Conservation (phyloP, 768 basidiomycete species). For the Mycena floridula region DNA sequence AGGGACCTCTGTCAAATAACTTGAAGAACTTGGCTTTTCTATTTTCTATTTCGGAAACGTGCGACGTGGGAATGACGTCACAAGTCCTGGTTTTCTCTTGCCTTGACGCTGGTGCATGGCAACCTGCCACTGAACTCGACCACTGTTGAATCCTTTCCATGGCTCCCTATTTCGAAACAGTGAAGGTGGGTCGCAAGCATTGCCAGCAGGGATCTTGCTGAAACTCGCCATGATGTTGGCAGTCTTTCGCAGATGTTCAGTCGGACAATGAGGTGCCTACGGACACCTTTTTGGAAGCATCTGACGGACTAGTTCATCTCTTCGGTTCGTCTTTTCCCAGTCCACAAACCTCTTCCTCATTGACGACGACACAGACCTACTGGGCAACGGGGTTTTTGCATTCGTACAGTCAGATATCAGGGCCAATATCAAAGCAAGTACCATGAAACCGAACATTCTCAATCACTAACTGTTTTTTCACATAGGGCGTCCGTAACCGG, state of each 20-base stretch:
- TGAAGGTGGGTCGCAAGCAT: constrained; percentile 2
- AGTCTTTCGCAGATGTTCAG: constrained; percentile 88
- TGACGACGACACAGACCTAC: constrained; percentile 40
- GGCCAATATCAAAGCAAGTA: constrained; percentile 55
- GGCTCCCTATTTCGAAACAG: constrained; percentile 9
- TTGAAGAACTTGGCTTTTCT: no score
- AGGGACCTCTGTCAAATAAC: no score
- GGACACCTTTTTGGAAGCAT: constrained; percentile 73
- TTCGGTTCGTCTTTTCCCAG: constrained; percentile 44
- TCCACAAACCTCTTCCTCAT: constrained; percentile 6
- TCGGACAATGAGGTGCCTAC: constrained; percentile 81
- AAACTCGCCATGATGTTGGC: not conserved
- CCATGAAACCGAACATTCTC: constrained; percentile 3
- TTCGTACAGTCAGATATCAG: constrained; percentile 70
- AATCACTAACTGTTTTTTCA: not conserved
- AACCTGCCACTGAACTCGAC: no score
- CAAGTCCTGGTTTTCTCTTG: no score
- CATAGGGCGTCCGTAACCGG: constrained; percentile 59
- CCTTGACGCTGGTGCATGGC: no score
- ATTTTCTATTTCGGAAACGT: no score
- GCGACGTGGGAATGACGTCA: no score
- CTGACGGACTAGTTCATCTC: constrained; percentile 75
- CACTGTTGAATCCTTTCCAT: no score
- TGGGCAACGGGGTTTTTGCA: constrained; percentile 63
- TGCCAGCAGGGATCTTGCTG: not conserved